phyloP scores from a whole-genome alignment of 306 rosid genomes.

The Fagus sylvatica region DNA sequence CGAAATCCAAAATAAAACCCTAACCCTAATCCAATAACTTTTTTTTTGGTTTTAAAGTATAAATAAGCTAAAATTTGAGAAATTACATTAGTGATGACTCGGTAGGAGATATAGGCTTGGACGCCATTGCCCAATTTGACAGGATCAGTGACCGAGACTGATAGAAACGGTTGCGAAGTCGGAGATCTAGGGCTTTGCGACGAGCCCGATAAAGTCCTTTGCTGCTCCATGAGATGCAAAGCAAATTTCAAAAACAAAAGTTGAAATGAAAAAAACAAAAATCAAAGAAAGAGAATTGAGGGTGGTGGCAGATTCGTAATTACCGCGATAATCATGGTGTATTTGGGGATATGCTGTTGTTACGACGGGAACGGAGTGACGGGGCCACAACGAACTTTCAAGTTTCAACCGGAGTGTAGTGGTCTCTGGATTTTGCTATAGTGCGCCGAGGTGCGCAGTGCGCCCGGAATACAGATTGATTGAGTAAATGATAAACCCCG shows the following conservation, averaged over 20 bases:
- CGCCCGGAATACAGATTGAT: background rate
- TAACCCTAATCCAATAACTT: background rate
- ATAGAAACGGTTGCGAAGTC: constrained; percentile 73
- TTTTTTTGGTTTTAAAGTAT: background rate
- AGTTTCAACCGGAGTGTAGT: background rate
- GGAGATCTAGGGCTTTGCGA: constrained; percentile 97
- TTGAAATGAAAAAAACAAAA: background rate
- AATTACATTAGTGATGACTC: constrained; percentile 84
- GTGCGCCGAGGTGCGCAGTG: constrained; percentile 11
- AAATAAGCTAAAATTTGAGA: background rate
- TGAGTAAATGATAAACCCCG: background rate
- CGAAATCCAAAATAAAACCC: background rate
- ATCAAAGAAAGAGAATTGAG: background rate
- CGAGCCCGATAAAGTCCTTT: constrained; percentile 61
- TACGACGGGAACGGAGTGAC: background rate
- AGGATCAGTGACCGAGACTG: constrained; percentile 89
- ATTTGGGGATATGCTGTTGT: constrained; percentile 7
- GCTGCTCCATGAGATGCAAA: constrained; percentile 59
- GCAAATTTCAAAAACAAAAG: background rate
- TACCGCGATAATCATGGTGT: constrained; percentile 46
- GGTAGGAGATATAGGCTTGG: constrained; percentile 92
- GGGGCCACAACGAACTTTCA: background rate
- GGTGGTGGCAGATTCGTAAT: constrained; percentile 46
- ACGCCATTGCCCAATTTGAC: constrained; percentile 99
- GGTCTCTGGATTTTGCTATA: background rate